Conservation (phyloP, 352 stramenopile species). For the Porosira glacialis region DNA sequence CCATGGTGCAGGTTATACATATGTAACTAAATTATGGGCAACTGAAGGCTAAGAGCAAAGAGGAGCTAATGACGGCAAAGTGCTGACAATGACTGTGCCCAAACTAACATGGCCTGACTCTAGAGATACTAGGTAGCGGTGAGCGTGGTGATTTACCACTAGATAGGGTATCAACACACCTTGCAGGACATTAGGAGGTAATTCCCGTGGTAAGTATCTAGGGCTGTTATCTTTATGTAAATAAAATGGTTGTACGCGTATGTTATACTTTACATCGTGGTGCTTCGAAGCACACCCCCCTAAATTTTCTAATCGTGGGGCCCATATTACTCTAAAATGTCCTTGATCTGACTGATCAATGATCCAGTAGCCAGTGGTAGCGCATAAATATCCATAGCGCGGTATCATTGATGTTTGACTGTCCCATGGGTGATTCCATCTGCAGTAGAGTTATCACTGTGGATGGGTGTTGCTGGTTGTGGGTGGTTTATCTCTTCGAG, state of each 20-base stretch:
- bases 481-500: background rate
- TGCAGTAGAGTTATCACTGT: background rate
- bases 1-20: too few species aligned
- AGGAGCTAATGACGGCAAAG: too few species aligned
- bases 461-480: slow-evolving; percentile 1
- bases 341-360: background rate
- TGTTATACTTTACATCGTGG: background rate
- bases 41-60: too few species aligned
- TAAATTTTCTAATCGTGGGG: background rate
- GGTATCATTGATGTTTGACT: background rate
- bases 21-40: too few species aligned
- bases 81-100: too few species aligned
- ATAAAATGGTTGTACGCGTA: too few species aligned
- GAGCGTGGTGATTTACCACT: too few species aligned
- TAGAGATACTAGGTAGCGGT: too few species aligned
- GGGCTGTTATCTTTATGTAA: background rate
- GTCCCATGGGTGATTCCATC: background rate
- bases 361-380: background rate
- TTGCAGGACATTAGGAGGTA: background rate
- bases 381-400: background rate
- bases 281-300: background rate
- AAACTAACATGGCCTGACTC: too few species aligned
- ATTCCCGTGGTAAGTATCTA: background rate
- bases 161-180: too few species aligned
- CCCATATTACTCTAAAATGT: background rate